These are phyloP conservation scores for Jamesozyma hellenica DNA, from an alignment of 805 yeast genomes.

Conservation along the genomic window DNA sequence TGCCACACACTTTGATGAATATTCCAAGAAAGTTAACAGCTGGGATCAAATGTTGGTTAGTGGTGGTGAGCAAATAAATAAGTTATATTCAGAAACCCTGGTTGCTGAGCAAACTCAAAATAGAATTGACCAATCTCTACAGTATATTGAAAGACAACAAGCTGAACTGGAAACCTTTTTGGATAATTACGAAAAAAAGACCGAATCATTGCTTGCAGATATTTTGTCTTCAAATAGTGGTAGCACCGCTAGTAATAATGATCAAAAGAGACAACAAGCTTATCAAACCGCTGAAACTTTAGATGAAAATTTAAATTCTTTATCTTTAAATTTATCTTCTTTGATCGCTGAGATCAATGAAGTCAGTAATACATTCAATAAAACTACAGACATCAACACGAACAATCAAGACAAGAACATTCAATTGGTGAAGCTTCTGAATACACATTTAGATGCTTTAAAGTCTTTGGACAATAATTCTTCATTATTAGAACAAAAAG, in stretches of 20 bases:
- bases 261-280: conserved; percentile 81
- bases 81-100: conserved; percentile 64
- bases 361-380: conserved; percentile 71
- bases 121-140: conserved; percentile 76
- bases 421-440: conserved; percentile 70
- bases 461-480: conserved; percentile 78
- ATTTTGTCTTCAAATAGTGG: conserved; percentile 24
- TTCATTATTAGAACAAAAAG: conserved; percentile 52
- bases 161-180: conserved; percentile 77
- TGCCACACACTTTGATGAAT: conserved; percentile 61
- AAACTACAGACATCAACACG: conserved; percentile 36
- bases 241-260: conserved; percentile 34
- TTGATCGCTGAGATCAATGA: conserved; percentile 74
- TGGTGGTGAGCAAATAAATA: conserved; percentile 76
- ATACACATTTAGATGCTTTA: conserved; percentile 81
- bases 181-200: conserved; percentile 59
- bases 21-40: conserved; percentile 60
- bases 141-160: conserved; percentile 84
- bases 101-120: conserved; percentile 78
- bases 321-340: conserved; percentile 68
- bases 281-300: conserved; percentile 78
- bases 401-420: conserved; percentile 34
- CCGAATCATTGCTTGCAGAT: conserved; percentile 30
- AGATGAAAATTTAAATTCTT: conserved; percentile 66
- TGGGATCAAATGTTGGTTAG: conserved; percentile 83